Base-by-base conservation (phyloP, 306 rosid species). In the Carpinus fangiana region DNA sequence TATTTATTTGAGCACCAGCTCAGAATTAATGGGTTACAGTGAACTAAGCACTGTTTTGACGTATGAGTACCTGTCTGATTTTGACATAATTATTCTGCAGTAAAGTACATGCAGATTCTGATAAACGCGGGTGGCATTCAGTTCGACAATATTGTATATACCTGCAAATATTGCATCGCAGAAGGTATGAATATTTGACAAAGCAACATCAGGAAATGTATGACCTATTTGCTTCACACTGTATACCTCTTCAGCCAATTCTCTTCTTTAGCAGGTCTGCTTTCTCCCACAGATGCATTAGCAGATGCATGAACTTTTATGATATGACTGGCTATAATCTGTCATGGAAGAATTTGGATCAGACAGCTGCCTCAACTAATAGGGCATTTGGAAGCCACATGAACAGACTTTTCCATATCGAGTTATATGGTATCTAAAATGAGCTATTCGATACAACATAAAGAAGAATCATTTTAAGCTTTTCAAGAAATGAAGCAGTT, bases 231-330 rank as follows among this genome's bases (percentile, higher is more conserved):
- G 59, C 72, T 41, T 54, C 55, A 74, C 71, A 67, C 41, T 36
- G 53, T 52, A 64, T 86, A 91, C 99, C 99, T 95, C 85, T 95
- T 95, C 83, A 95, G 78, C 99, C 99, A 95, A 78, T 91, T 93
- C 71, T 93, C 98, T 81, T 89, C 98, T 84, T 93, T 89, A 31
- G 89, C 79, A 80, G 28, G 64, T 78, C 80, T 89, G 81, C 4
- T 82, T 38, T 95, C 98, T 67, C 93, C 91, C 70, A 57, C 59
- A 12, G 87, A 78, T 70, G 90, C 84, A 73, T 74, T 73, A 60
- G 97, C 99, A 20, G 97, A 89, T 21, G 97, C 90, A 83, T 95
- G 99, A 46, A 95, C 87, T 84, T 86, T 93, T 73, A 95, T 91
- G 88, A 95, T 86, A 82, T 95, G 99, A 81, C 91, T 91, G 41